These are phyloP conservation scores for Ganoderma lingzhi DNA, from an alignment of 1,284 basidiomycete species.

Conservation along the genomic window DNA sequence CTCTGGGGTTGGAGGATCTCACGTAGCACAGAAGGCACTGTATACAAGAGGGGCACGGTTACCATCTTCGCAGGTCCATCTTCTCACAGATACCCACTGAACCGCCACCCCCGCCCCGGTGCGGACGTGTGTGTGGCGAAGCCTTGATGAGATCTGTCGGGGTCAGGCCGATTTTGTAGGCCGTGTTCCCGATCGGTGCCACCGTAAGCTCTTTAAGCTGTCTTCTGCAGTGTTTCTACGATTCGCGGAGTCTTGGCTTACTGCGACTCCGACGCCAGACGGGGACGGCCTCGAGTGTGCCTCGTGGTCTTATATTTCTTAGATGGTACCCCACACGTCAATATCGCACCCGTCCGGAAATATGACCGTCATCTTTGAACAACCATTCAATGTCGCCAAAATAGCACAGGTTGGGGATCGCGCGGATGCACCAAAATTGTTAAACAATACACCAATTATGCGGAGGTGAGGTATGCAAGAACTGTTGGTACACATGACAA, in stretches of 20 bases:
- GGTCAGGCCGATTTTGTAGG: constrained; percentile 1
- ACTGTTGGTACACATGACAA: not conserved
- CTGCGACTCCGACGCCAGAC: not conserved
- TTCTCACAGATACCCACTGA: constrained; percentile 4
- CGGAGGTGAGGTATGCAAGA: not conserved
- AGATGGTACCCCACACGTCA: not conserved
- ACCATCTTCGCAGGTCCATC: not conserved
- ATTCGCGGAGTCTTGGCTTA: too few relatives aligned
- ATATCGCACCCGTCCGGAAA: not conserved
- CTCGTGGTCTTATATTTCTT: not conserved
- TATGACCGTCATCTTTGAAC: not conserved
- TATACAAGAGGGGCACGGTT: not conserved
- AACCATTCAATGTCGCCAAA: constrained; percentile 1
- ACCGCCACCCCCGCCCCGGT: constrained; percentile 1
- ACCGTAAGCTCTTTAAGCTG: not conserved
- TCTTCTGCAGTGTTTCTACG: not conserved
- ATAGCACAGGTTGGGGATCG: not conserved
- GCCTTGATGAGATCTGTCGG: not conserved
- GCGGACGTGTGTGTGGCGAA: not conserved
- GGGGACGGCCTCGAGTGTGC: not conserved
- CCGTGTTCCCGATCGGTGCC: not conserved
- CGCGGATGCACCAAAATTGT: not conserved
- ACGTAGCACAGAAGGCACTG: not conserved
- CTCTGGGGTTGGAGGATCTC: not conserved
- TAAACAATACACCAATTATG: not conserved